phyloP scores from a whole-genome alignment of 2,329 filamentous ascomycete species.

The Whalleya microplaca region DNA sequence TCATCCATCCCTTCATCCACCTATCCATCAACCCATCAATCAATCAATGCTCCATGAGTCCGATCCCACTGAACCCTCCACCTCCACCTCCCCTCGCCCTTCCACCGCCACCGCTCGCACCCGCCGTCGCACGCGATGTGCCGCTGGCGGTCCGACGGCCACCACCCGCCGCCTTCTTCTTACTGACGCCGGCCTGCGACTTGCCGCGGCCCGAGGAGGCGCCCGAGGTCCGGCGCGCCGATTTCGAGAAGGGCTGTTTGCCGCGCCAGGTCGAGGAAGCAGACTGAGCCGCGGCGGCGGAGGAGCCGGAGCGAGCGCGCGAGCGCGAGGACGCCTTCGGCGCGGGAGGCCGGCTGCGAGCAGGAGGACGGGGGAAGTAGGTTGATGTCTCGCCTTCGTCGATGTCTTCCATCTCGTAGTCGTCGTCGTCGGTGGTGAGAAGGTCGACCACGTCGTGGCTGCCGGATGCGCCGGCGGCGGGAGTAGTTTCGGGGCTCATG shows the following conservation, averaged over 20 bases:
- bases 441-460: conserved; percentile 57
- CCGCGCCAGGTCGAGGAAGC: conserved; percentile 26
- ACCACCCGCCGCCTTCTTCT: conserved; percentile 22
- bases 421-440: too few species aligned
- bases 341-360: conserved; percentile 17
- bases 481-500: conserved; percentile 11
- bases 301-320: conserved; percentile 26
- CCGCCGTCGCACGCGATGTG: conserved; percentile 4
- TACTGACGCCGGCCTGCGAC: conserved; percentile 20
- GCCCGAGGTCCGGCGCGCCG: conserved; percentile 20
- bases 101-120: conserved; percentile 10
- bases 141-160: conserved; percentile 12
- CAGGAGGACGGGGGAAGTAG: conserved; percentile 45
- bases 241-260: conserved; percentile 23
- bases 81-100: conserved; percentile 24
- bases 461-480: conserved; percentile 12
- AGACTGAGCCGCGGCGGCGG: conserved; percentile 21
- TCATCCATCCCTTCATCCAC: neutral
- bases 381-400: conserved; percentile 46
- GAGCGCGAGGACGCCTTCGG: conserved; percentile 36
- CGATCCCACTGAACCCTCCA: conserved; percentile 34
- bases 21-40: neutral
- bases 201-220: conserved; percentile 20
- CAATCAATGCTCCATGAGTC: conserved; percentile 36
- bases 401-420: conserved; percentile 37